Evolutionary conservation across 768 basidiomycete species (phyloP).

Genomic region (Lactarius vividus): DNA sequence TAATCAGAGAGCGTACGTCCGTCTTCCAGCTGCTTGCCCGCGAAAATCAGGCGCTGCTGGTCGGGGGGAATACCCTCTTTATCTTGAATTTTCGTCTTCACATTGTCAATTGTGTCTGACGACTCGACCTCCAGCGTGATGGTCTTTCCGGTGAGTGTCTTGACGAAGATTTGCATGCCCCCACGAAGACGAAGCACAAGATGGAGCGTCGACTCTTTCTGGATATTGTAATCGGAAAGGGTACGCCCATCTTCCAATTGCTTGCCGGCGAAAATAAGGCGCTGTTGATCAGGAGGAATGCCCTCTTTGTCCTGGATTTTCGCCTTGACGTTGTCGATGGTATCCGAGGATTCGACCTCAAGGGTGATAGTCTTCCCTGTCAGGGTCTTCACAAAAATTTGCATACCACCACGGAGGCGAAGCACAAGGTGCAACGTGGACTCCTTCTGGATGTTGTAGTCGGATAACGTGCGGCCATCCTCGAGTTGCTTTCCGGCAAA

Average conservation of each 20-base stretch:
- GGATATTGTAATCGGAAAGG: slow-evolving; percentile 86
- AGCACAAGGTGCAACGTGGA: slow-evolving; percentile 88
- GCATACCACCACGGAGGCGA: slow-evolving; percentile 90
- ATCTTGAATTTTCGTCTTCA: slow-evolving; percentile 79
- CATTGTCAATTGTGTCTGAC: slow-evolving; percentile 90
- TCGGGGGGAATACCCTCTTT: slow-evolving; percentile 84
- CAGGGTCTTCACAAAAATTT: slow-evolving; percentile 77
- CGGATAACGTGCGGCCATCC: slow-evolving; percentile 86
- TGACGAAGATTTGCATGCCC: slow-evolving; percentile 90
- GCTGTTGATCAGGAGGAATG: slow-evolving; percentile 84
- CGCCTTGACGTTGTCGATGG: slow-evolving; percentile 84
- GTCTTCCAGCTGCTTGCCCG: slow-evolving; percentile 93
- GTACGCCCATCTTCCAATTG: slow-evolving; percentile 91
- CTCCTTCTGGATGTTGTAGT: slow-evolving; percentile 96
- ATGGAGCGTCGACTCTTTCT: slow-evolving; percentile 84
- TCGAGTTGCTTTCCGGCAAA: slow-evolving; percentile 96
- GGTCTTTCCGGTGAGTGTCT: slow-evolving; percentile 86
- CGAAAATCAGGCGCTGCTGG: slow-evolving; percentile 89
- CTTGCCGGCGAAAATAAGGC: slow-evolving; percentile 90
- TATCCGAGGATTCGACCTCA: slow-evolving; percentile 84
- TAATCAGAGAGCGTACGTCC: slow-evolving; percentile 83
- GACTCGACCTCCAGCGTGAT: slow-evolving; percentile 94
- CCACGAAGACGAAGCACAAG: slow-evolving; percentile 83
- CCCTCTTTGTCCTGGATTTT: slow-evolving; percentile 96
- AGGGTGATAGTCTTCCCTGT: slow-evolving; percentile 94